Percentiles rank a stretch among this genome's conserved stretches.
Conservation (phyloP, 1,284 basidiomycete genomes). For the Afroboletus lepidellus region DNA sequence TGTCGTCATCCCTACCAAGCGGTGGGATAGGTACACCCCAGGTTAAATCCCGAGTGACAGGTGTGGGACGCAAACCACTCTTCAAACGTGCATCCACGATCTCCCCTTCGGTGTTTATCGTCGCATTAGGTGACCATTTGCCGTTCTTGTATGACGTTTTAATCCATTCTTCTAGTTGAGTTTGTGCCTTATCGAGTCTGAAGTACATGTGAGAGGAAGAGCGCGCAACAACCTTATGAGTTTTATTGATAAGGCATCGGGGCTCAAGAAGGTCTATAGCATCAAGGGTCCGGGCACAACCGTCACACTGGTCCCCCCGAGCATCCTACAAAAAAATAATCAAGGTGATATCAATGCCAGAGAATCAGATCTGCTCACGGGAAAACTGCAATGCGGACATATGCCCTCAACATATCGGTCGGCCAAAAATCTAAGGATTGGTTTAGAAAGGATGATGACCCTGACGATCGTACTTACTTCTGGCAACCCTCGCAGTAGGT, state of each 20-base stretch:
- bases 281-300: slow-evolving; percentile 90
- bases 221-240: slow-evolving; percentile 73
- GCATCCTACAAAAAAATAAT: slow-evolving; percentile 66
- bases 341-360: background rate
- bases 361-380: slow-evolving; percentile 45
- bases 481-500: slow-evolving; percentile 91
- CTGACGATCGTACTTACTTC: slow-evolving; percentile 49
- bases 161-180: slow-evolving; percentile 88
- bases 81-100: slow-evolving; percentile 91
- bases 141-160: slow-evolving; percentile 77
- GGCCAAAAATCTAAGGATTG: slow-evolving; percentile 72
- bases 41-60: slow-evolving; percentile 90
- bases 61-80: slow-evolving; percentile 84
- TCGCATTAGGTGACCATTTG: slow-evolving; percentile 90
- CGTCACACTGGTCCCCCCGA: slow-evolving; percentile 97
- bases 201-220: slow-evolving; percentile 95
- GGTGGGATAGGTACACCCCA: slow-evolving; percentile 95
- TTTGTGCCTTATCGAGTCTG: slow-evolving; percentile 82
- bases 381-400: slow-evolving; percentile 87
- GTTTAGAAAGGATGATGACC: background rate
- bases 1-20: slow-evolving; percentile 69
- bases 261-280: slow-evolving; percentile 93
- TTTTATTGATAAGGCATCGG: slow-evolving; percentile 87
- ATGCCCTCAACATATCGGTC: slow-evolving; percentile 95
- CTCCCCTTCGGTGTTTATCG: slow-evolving; percentile 83